Evolutionary conservation across 2,329 filamentous ascomycete genomes (phyloP), one percentile per base, ranked within the genome.

Genomic region (Phialophora verrucosa): DNA sequence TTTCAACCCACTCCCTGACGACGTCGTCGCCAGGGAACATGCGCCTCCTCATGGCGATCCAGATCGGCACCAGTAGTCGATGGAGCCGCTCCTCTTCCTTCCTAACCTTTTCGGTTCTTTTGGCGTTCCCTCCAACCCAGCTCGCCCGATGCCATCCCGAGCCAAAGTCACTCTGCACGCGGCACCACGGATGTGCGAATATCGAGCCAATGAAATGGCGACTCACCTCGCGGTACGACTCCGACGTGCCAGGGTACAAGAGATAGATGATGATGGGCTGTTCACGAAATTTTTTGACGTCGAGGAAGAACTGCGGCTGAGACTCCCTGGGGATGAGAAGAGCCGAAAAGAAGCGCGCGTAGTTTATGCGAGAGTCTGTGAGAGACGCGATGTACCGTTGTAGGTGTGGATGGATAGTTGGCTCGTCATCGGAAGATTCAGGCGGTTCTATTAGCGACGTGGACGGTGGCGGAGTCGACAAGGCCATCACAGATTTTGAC

Each of bases 161-260:
- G 10, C 55, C 50, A 59, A 63, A 66, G 29, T 65, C 66, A 31
- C 63, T 66, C n/a, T 61, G 54, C 49, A 54, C 66, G 14, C 69
- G 67, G 53, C 70, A 71, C 70, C 70, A 73, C 23, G 71, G 70
- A 47, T 73, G 70, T 2, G 71, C 71, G 49, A 73, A 73, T 7
- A 67, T 63, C 14, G 69, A 71, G 3, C 31, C 61, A 27, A 72
- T 44, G 54, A 70, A 73, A 2, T 51, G 27, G 3, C 51, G 51
- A 14, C 70, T 72, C 23, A 63, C 62, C 7, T 63, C 57, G n/a
- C 64, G 64, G 59, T 70, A 72, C 3, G 57, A 60, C 35, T 69
- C 65, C 6, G 55, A 68, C 7, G 63, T 65, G 38, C 62, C 67
- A 10, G 59, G 62, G 31, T 53, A 58, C 11, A 71, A 44, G 8